Base-by-base conservation (phyloP, 257 asterid genomes). In the Solanum piurae region DNA sequence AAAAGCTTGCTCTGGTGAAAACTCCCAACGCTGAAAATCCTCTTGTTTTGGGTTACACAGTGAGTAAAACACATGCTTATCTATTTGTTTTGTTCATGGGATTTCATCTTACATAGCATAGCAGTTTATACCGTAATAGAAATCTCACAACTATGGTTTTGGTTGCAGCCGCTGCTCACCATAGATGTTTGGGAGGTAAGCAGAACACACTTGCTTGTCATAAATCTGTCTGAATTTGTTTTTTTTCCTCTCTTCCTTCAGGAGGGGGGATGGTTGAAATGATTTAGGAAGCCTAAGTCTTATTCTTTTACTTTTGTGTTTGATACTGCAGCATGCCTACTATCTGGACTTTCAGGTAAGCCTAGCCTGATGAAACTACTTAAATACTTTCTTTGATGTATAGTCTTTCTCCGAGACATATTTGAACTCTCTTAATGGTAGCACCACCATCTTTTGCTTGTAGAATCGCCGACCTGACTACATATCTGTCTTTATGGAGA, bases 111-210 rank as follows among this genome's bases (percentile, higher is more conserved):
- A 46, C 68, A 18, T 46, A 80, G 18, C 42, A 62, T 46, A 46
- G 86, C 23, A 31, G 44, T 49, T 27, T 29, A 49, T 49, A 29
- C 4, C 13, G 12, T 82, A 31, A 14, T 9, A 20, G 31, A 82
- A 46, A 46, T 82, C 69, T 82, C 29, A 82, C 21, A 49, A 82
- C 18, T 31, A 29, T 82, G 86, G 20, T 82, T 82, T 46, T 49
- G 29, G 68, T 90, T 82, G 94, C 98, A 97, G 99, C 98, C 99
- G 6, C 95, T 97, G 88, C 96, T 95, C 86, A 94, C 99, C 5
- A 89, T 97, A 52, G 99, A 97, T 80, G 98, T 97, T 75, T 97
- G 98, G 99, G 99, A 97, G 98, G 99, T 97, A 93, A 88, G 77
- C 66, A 9, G 69, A 83, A 69, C 44, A 31, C 69, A 5, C 38